Evolutionary conservation across 108 stramenopile species (phyloP), one percentile per base, ranked within the genome.

Genomic region (Epipyxis sp.): DNA sequence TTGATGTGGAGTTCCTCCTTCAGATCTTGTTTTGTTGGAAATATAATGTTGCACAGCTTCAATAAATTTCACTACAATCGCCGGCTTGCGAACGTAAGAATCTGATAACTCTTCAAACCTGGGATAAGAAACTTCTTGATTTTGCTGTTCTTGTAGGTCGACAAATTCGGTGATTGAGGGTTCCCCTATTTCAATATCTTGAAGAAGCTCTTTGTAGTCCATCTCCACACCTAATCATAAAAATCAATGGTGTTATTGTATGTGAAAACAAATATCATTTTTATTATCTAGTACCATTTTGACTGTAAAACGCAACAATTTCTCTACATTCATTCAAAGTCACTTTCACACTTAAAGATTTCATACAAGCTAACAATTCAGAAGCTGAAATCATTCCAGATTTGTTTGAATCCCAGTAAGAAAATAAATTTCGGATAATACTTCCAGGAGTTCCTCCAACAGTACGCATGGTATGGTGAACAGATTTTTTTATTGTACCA

Each of bases 331-430:
- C 46, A 6, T 50, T 6, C 46, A 50, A 20, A 20, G 46, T 13
- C 13, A 50, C 46, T 20, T 50, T 50, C 13, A 50, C 46, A 6
- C 46, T 20, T 20, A 50, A 20, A 50, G 46, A 50, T 20, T 50
- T 50, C 46, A 50, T 50, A 20, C 46, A 50, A 20, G 50, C 3
- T 10, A 43, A 25, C 71, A 74, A 30, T 29, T 74, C 71, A 20
- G 40, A 10, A 13, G 3, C 71, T 3, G 6, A 3, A 39, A 74
- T 74, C 13, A 13, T 27, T 3, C 71, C 71, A 3, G 71, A 74
- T 39, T 74, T 74, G 50, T 74, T 42, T 10, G 44, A 16, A 32
- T 74, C 71, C 71, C 71, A 74, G 42, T 74, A 74, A 30, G 43
- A 30, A 39, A 74, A 74, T 42, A 74, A 43, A 30, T 37, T 43